These are phyloP conservation scores for Erysimum cheiri DNA, from an alignment of 441 rosid species.

Conservation along the genomic window DNA sequence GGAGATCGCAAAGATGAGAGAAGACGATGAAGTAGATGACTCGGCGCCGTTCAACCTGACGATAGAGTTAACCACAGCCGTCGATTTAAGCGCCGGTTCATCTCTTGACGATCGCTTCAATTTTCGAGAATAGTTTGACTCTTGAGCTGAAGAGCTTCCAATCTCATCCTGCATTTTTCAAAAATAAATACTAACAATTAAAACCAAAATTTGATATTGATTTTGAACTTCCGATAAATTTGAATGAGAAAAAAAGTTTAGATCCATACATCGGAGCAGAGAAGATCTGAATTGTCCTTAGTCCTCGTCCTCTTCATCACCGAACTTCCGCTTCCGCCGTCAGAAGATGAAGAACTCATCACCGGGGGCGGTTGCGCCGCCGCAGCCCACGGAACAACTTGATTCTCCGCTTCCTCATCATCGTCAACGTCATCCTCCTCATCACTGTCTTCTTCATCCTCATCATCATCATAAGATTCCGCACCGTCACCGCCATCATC, in stretches of 20 bases:
- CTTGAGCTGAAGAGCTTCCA: constrained; percentile 40
- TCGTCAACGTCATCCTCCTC: constrained; percentile 39
- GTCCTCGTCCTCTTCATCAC: constrained; percentile 56
- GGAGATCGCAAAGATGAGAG: constrained; percentile 4
- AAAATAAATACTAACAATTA: background rate
- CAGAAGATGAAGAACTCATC: constrained; percentile 57
- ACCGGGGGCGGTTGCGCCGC: constrained; percentile 54
- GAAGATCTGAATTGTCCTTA: constrained; percentile 40
- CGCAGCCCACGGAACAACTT: constrained; percentile 73
- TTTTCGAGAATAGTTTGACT: constrained; percentile 32
- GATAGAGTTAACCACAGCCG: constrained; percentile 34
- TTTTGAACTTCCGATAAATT: no score
- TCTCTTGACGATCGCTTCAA: constrained; percentile 32
- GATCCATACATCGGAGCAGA: constrained; percentile 60
- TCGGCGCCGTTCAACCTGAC: constrained; percentile 29
- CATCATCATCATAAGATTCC: constrained; percentile 43
- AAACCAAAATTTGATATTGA: background rate
- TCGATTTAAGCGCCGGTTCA: constrained; percentile 18
- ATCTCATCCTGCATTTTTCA: constrained; percentile 41
- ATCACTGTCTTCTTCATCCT: constrained; percentile 48
- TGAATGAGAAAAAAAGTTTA: background rate
- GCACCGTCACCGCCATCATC: constrained; percentile 42
- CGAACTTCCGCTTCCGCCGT: constrained; percentile 29
- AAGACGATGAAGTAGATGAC: constrained; percentile 23
- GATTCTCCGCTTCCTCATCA: constrained; percentile 63